Conservation (phyloP, 495 filamentous ascomycete genomes). For the Rhypophila decipiens region DNA sequence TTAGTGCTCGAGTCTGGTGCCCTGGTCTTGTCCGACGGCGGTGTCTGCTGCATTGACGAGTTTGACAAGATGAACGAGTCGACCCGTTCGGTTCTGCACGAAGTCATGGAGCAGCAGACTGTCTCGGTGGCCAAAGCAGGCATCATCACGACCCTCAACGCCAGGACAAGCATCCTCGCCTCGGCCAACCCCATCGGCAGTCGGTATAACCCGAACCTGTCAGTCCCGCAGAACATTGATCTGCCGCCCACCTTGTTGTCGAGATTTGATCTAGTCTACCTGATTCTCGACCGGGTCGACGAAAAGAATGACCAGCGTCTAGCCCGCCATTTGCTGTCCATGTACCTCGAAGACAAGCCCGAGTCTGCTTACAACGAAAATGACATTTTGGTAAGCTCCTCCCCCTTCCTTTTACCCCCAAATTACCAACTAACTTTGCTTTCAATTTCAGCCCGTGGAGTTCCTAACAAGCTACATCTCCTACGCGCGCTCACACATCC, state of each 20-base stretch:
- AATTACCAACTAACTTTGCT: slow-evolving; percentile 16
- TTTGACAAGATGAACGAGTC: slow-evolving; percentile 99
- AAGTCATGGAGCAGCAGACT: slow-evolving; percentile 99
- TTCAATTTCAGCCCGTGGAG: slow-evolving; percentile 65
- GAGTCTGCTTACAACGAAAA: slow-evolving; percentile 62
- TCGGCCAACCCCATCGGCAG: slow-evolving; percentile 97
- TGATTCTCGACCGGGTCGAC: slow-evolving; percentile 89
- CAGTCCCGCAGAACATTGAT: slow-evolving; percentile 97
- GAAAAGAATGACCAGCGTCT: slow-evolving; percentile 81
- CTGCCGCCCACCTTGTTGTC: slow-evolving; percentile 91
- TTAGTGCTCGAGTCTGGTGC: slow-evolving; percentile 96
- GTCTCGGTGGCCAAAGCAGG: slow-evolving; percentile 98
- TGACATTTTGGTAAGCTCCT: slow-evolving; percentile 68
- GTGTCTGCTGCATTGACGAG: slow-evolving; percentile 97
- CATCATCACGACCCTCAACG: slow-evolving; percentile 97
- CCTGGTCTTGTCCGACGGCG: slow-evolving; percentile 89
- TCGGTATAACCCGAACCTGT: slow-evolving; percentile 91
- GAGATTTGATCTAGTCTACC: slow-evolving; percentile 93
- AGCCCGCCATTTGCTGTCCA: slow-evolving; percentile 86
- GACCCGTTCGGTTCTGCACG: slow-evolving; percentile 91
- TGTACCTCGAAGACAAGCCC: slow-evolving; percentile 94
- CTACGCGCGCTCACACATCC: slow-evolving; percentile 82
- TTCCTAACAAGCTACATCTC: slow-evolving; percentile 97
- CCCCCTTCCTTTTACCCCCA: neutral
- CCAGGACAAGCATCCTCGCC: slow-evolving; percentile 86